Evolutionary conservation across 495 filamentous ascomycete species (phyloP), one percentile per base, ranked within the genome.

Genomic region (Annulohypoxylon maeteangense): DNA sequence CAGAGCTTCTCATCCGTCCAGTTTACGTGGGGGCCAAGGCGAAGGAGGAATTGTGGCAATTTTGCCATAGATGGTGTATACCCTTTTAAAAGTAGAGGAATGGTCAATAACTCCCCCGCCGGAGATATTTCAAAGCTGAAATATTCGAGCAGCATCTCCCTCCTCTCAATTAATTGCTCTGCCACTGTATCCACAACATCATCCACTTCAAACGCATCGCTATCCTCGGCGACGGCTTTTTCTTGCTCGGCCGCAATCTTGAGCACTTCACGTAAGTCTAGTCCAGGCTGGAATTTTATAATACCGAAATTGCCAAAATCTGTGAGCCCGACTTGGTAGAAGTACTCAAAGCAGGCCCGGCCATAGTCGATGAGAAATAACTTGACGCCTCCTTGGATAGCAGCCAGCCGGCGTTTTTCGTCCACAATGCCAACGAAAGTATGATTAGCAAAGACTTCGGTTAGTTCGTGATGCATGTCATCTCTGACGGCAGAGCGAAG

Each of bases 371-470:
- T 87, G 16, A 98, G 89, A 78, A 90, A 97, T 50, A 99, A 86
- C 76, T 95, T 96, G 1, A 98, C 92, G 16, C 96, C 95, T 23
- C 91, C 88, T 83, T 99, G 96, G 34, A 99, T 92, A 32, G 95
- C 94, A 40, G 89, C 94, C 22, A 99, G 88, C 22, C 96, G 93
- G 40, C 92, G 90, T 54, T 85, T 87, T 72, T 94, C 91, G 77
- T 98, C 95, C 11, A 98, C 92, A 40, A 98, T 85, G 12, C 96
- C 96, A 69, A 99, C 92, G 76, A 97, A 99, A 0, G 92, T 97
- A 76, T 96, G 96, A 18, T 88, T 90, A 32, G 93, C 91, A 76
- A 97, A 93, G 51, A 93, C 88, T 67, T 97, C 94, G 12, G 93
- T 97, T 50, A 98, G 87, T 51, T 90, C 90, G 68, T 92, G 90